phyloP scores from a whole-genome alignment of 2,329 filamentous ascomycete genomes.

The Xylaria sp. region DNA sequence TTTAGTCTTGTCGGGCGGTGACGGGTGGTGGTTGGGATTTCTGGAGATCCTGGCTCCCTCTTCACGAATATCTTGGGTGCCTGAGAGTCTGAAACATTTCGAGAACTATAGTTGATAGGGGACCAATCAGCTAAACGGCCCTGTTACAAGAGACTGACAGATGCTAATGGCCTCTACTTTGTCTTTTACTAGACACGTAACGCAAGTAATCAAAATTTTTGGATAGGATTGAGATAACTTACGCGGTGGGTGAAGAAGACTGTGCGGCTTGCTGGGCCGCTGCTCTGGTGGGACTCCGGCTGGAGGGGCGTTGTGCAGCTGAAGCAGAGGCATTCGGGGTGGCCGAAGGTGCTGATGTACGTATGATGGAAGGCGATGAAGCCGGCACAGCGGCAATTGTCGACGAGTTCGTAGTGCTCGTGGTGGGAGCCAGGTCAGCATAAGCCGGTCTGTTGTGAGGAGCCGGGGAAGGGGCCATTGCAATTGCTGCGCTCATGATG shows the following conservation, averaged over 20 bases:
- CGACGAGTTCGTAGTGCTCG: slow-evolving; percentile 38
- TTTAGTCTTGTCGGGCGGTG: slow-evolving; percentile 79
- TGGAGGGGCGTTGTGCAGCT: slow-evolving; percentile 52
- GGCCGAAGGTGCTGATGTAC: slow-evolving; percentile 42
- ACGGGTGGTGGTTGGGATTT: slow-evolving; percentile 70
- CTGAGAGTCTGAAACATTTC: slow-evolving; percentile 52
- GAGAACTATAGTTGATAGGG: slow-evolving; percentile 44
- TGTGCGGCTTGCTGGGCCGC: slow-evolving; percentile 45
- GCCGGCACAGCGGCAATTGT: slow-evolving; percentile 37
- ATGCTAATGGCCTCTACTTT: slow-evolving; percentile 3
- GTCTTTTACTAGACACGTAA: neutral
- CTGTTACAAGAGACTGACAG: neutral
- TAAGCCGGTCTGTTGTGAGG: slow-evolving; percentile 66
- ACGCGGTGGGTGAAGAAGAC: slow-evolving; percentile 63
- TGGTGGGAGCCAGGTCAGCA: slow-evolving; percentile 51
- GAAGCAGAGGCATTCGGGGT: slow-evolving; percentile 40
- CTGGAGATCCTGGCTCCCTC: slow-evolving; percentile 91
- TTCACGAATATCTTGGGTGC: slow-evolving; percentile 87
- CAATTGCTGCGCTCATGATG: slow-evolving; percentile 69
- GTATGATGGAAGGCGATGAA: slow-evolving; percentile 50
- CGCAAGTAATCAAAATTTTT: neutral
- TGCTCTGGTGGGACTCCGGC: slow-evolving; percentile 54
- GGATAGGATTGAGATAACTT: slow-evolving; percentile 40
- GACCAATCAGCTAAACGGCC: slow-evolving; percentile 28
- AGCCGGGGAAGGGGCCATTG: slow-evolving; percentile 70